These are phyloP conservation scores for Microbotryum scabiosae DNA, from an alignment of 1,284 basidiomycete genomes.

Conservation along the genomic window DNA sequence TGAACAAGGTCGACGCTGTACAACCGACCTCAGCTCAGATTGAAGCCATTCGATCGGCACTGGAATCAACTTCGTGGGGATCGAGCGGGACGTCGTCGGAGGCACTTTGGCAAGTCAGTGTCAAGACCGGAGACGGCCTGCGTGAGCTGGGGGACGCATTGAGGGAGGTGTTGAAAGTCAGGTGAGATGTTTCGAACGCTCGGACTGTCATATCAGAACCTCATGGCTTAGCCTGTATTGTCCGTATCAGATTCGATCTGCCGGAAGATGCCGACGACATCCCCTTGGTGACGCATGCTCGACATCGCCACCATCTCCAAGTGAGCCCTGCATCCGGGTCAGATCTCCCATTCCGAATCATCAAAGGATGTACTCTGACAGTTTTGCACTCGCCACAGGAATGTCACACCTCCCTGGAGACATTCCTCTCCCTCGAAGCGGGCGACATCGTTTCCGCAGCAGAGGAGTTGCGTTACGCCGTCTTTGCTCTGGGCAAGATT, in stretches of 20 bases:
- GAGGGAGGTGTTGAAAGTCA: constrained; percentile 48
- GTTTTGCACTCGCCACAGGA: too few species aligned
- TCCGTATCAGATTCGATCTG: constrained; percentile 24
- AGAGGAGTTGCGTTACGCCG: constrained; percentile 76
- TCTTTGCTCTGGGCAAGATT: constrained; percentile 66
- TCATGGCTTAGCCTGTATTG: neutral
- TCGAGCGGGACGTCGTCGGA: too few species aligned
- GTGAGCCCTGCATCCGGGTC: constrained; percentile 1
- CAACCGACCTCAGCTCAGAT: neutral
- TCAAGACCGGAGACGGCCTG: constrained; percentile 54
- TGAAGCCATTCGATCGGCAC: too few species aligned
- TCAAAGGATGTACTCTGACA: too few species aligned
- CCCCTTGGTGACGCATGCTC: constrained; percentile 66
- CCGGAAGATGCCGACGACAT: constrained; percentile 38
- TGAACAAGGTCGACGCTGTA: constrained; percentile 29
- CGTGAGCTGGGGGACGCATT: constrained; percentile 54
- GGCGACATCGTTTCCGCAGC: constrained; percentile 67
- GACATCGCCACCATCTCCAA: constrained; percentile 67
- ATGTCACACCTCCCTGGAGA: constrained; percentile 55
- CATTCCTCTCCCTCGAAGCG: constrained; percentile 47
- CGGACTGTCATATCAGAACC: too few species aligned
- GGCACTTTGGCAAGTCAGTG: constrained; percentile 53
- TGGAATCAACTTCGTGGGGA: too few species aligned
- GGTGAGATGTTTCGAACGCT: constrained; percentile 42
- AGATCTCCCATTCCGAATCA: too few species aligned